Base-by-base conservation (phyloP, 2,329 filamentous ascomycete genomes). In the Colletotrichum abscissum region DNA sequence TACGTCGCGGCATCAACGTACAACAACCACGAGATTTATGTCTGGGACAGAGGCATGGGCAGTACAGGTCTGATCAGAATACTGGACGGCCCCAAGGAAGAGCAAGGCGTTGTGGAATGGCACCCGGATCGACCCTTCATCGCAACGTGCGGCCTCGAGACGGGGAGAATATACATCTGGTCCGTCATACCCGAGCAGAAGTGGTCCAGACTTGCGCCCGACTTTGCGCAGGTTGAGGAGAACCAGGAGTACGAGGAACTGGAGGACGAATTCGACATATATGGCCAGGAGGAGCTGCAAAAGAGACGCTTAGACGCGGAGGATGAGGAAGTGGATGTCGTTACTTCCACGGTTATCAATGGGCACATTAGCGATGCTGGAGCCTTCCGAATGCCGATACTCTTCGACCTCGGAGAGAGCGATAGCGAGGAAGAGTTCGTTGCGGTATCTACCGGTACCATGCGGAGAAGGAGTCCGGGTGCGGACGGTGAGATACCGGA, bases 21-120 rank as follows among this genome's bases (percentile, higher is more conserved):
- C 82, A 98, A 98, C 88, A 99, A 99, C 79, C 95, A 98, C 78
- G 96, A 99, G 83, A 94, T 99, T 75, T 98, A 98, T 83, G 95
- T 98, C 33, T 98, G 96, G 97, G 97, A 99, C 84, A 92, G 97
- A 67, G 93, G 93, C 69, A 95, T 97, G 79, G 97, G 97, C 63
- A 98, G 95, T 82, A 73, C 71, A 24, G 71, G 71, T 4, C 86
- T 99, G 70, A 95, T 98, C 66, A 97, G 97, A 82, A 99, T 99
- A 86, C 88, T 99, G 52, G 97, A 99, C 82, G 96, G 97, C 0
- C 95, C 96, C 1, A 97, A 97, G 79, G 97, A 99, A 84, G 97
- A 99, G 83, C 91, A 98, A 74, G 96, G 96, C 1, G 94, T 97
- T 5, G 95, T 99, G 30, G 97, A 99, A 84, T 99, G 97, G 97